Conservation (phyloP, 352 stramenopile genomes). For the Globisporangium splendens region DNA sequence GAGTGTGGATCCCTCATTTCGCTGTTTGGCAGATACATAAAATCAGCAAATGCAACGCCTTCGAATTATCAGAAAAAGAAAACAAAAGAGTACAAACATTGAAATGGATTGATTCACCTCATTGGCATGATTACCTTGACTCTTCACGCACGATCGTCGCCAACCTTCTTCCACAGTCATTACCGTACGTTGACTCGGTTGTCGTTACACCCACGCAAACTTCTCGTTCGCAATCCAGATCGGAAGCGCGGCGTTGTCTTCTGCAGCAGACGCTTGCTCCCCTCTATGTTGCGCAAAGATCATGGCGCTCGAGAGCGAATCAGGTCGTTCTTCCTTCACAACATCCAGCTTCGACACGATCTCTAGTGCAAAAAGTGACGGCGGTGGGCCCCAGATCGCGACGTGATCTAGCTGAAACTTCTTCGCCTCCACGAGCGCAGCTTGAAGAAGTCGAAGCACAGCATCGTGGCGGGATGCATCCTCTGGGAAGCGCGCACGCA, state of each 20-base stretch:
- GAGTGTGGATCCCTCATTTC: too few relatives aligned
- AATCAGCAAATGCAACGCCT: background rate
- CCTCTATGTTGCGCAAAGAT: slow-evolving; percentile 26
- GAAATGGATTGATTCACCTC: too few relatives aligned
- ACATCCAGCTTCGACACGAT: slow-evolving; percentile 28
- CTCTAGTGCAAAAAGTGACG: slow-evolving; percentile 15
- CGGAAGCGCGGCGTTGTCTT: slow-evolving; percentile 8
- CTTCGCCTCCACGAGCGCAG: slow-evolving; percentile 33
- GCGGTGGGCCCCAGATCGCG: slow-evolving; percentile 39
- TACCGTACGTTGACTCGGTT: background rate
- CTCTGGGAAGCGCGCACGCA: slow-evolving; percentile 37
- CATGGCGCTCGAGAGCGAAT: slow-evolving; percentile 60
- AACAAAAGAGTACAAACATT: background rate
- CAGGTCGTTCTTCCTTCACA: slow-evolving; percentile 27
- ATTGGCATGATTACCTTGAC: too few relatives aligned
- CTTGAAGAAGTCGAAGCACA: slow-evolving; percentile 21
- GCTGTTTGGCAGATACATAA: background rate
- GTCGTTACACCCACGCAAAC: slow-evolving; percentile 42
- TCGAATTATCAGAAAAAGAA: slow-evolving; percentile 2
- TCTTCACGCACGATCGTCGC: too few relatives aligned
- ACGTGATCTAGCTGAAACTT: slow-evolving; percentile 40
- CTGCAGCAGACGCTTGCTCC: background rate
- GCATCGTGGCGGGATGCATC: slow-evolving; percentile 10
- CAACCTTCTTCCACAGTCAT: too few relatives aligned
- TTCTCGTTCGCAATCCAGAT: slow-evolving; percentile 53